These are phyloP conservation scores for Penium margaritaceum DNA, from an alignment of 139 green algal species.

Conservation along the genomic window DNA sequence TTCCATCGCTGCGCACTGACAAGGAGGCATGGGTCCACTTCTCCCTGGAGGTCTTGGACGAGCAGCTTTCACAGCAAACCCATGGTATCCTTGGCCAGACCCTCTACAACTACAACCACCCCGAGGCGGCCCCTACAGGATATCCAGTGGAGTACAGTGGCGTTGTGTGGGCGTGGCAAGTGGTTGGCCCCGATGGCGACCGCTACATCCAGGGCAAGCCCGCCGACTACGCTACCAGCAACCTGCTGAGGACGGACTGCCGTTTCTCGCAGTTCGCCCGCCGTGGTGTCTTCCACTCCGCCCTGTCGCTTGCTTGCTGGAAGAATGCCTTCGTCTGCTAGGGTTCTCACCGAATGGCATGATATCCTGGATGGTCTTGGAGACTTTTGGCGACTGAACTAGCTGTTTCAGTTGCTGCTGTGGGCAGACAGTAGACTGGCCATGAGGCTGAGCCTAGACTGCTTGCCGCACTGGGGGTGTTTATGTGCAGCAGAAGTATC, in stretches of 20 bases:
- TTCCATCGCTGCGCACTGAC: background rate
- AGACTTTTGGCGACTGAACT: no score
- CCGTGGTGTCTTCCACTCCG: conserved; percentile 1
- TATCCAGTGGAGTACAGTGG: conserved; percentile 33
- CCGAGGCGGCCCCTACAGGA: conserved; percentile 22
- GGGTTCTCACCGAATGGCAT: no score
- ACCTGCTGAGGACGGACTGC: conserved; percentile 31
- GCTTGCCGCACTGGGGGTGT: no score
- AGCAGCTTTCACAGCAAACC: conserved; percentile 4
- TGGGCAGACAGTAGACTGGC: no score
- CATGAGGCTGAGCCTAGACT: no score
- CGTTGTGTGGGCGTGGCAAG: conserved; percentile 33
- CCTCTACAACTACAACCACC: conserved; percentile 14
- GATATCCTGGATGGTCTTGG: no score
- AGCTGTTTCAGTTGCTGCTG: no score
- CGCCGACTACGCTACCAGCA: conserved; percentile 25
- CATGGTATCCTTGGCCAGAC: conserved; percentile 40
- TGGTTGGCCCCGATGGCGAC: conserved; percentile 21
- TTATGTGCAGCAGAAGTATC: no score
- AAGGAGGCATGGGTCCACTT: conserved; percentile 32
- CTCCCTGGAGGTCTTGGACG: conserved; percentile 34
- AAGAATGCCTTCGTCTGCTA: conserved; percentile 1
- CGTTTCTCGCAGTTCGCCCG: conserved; percentile 25
- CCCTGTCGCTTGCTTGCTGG: background rate
- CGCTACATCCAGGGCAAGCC: conserved; percentile 32